Conservation (phyloP, 192 early-diverging fungal species). For the Glomus cerebriforme region DNA sequence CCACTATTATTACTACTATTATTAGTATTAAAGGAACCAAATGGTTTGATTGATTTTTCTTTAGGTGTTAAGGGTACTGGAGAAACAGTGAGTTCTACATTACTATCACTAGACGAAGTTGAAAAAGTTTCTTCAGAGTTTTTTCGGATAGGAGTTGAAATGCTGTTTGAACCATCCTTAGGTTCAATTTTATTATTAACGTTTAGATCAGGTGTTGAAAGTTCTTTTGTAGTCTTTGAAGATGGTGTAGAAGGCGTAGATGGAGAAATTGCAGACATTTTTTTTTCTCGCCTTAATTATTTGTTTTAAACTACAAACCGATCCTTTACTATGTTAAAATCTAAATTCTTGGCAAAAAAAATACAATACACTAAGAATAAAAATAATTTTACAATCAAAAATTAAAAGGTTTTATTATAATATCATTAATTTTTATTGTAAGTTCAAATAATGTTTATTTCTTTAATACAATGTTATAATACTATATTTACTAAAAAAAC, state of each 20-base stretch:
- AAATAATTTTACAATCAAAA: no score
- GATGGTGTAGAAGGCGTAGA: background rate
- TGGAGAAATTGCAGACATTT: background rate
- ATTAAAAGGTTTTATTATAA: no score
- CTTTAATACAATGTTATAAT: no score
- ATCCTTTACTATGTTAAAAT: background rate
- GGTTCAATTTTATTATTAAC: background rate
- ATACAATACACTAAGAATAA: no score
- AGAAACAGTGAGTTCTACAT: background rate
- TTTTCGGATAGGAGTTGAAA: background rate
- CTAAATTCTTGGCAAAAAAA: no score
- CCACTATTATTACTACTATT: background rate
- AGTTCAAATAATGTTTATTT: no score
- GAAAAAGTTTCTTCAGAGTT: background rate
- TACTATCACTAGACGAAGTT: background rate
- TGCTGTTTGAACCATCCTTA: background rate
- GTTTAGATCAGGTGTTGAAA: background rate
- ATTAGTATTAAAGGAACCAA: background rate
- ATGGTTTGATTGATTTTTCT: background rate
- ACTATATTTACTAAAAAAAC: no score
- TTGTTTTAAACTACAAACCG: background rate
- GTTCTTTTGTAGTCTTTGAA: background rate
- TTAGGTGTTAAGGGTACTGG: background rate
- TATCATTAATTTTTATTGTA: no score
- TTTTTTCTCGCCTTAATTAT: background rate